Conservation (phyloP, 148 eudicot species). For the Rhododendron ovatum region DNA sequence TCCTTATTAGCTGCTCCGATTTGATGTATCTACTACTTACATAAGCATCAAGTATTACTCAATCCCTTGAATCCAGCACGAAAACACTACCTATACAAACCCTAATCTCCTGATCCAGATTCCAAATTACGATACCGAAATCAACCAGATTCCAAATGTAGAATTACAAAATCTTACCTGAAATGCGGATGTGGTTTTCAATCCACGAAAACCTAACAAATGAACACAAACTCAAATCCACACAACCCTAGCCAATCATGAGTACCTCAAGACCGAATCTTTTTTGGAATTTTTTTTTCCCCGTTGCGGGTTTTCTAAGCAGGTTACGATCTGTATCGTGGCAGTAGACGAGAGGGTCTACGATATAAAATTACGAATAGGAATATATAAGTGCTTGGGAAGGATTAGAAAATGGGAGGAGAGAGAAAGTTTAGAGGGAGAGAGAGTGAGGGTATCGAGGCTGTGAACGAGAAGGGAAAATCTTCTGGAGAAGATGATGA, state of each 20-base stretch:
- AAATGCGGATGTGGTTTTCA: neutral
- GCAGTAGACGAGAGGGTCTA: neutral
- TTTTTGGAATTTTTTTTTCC: neutral
- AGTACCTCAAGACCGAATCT: neutral
- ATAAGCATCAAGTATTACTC: neutral
- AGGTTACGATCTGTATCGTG: neutral
- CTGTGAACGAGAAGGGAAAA: neutral
- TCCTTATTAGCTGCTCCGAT: neutral
- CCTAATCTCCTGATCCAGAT: neutral
- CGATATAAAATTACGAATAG: neutral
- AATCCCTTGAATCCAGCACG: conserved; percentile 1
- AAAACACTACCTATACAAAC: neutral
- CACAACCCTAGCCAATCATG: neutral
- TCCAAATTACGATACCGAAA: neutral
- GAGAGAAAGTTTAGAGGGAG: neutral
- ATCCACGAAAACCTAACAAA: conserved; percentile 6
- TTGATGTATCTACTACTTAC: neutral
- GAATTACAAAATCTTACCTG: conserved; percentile 6
- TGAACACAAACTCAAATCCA: neutral
- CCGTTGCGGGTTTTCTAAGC: neutral
- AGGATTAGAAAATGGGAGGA: neutral
- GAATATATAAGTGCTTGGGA: neutral
- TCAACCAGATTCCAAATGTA: neutral
- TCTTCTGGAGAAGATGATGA: conserved; percentile 10
- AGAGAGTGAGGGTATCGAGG: neutral